These are phyloP conservation scores for Lasiodiplodia sp. DNA, from an alignment of 2,329 filamentous ascomycete species.

Conservation along the genomic window DNA sequence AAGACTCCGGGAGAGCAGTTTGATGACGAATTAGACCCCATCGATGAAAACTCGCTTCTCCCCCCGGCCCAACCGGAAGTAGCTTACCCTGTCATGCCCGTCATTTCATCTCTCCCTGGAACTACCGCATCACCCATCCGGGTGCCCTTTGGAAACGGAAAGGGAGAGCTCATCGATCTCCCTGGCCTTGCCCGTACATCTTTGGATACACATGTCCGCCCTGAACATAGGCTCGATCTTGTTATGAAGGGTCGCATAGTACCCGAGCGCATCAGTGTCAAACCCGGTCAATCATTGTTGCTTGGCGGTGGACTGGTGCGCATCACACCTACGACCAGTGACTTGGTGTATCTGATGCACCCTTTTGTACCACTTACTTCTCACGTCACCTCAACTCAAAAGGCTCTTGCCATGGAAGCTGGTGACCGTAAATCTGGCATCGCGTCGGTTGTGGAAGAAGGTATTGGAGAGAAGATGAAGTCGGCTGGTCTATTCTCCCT, in stretches of 20 bases:
- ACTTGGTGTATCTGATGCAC: conserved; percentile 77
- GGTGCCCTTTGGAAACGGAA: conserved; percentile 84
- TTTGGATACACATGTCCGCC: conserved; percentile 73
- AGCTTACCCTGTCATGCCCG: conserved; percentile 81
- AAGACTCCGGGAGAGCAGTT: conserved; percentile 11
- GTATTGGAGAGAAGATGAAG: conserved; percentile 44
- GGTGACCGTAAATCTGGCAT: conserved; percentile 68
- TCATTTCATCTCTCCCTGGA: conserved; percentile 85
- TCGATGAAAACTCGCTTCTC: conserved; percentile 61
- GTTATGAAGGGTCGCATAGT: conserved; percentile 80
- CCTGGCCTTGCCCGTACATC: conserved; percentile 80
- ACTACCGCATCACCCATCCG: conserved; percentile 96
- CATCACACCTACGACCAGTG: conserved; percentile 76
- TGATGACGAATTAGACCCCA: neutral
- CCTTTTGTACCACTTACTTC: conserved; percentile 81
- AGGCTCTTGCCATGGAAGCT: conserved; percentile 76
- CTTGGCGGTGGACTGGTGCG: conserved; percentile 82
- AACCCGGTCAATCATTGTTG: conserved; percentile 79
- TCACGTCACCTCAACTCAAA: conserved; percentile 80
- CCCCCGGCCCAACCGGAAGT: conserved; percentile 78
- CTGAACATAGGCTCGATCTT: conserved; percentile 70
- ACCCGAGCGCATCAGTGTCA: conserved; percentile 76
- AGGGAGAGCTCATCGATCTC: conserved; percentile 91
- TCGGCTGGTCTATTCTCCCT: conserved; percentile 77
- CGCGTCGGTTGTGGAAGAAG: conserved; percentile 63